Evolutionary conservation across 2,329 filamentous ascomycete species (phyloP).

Genomic region (Fusarium coicis): DNA sequence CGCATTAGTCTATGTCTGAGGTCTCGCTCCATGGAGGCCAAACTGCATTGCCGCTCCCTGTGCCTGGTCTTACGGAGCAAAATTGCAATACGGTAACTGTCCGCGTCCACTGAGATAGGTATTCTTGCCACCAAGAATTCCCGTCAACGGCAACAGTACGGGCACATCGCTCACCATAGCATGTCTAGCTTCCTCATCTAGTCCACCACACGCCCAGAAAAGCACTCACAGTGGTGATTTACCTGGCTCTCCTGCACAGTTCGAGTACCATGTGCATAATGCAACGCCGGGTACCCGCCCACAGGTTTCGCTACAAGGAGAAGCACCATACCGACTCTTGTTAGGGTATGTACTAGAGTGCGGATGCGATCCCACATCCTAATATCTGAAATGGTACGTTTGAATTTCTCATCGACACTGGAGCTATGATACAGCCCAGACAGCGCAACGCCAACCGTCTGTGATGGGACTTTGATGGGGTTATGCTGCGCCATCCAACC

Average conservation of each 20-base stretch:
- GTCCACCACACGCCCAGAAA: constrained; percentile 10
- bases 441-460: constrained; percentile 2
- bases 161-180: constrained; percentile 24
- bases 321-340: constrained; percentile 26
- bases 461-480: constrained; percentile 17
- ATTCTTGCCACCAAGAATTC: constrained; percentile 26
- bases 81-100: constrained; percentile 11
- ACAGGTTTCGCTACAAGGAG: constrained; percentile 12
- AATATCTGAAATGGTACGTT: constrained; percentile 16
- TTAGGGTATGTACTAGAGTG: background rate
- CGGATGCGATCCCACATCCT: constrained; percentile 22
- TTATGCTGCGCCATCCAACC: constrained; percentile 37
- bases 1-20: background rate
- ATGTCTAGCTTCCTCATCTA: background rate
- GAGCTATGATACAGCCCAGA: background rate
- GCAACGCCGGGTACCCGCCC: constrained; percentile 13
- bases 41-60: background rate
- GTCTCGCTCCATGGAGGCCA: constrained; percentile 11
- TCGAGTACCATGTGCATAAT: constrained; percentile 7
- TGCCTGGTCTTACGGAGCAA: constrained; percentile 12
- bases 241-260: background rate
- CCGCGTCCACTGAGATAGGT: constrained; percentile 1
- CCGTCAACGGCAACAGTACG: constrained; percentile 20
- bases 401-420: constrained; percentile 14
- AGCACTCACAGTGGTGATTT: constrained; percentile 8